Evolutionary conservation across 306 rosid genomes (phyloP), one percentile per base, ranked within the genome.

Genomic region (Pyrus pyrifolia): DNA sequence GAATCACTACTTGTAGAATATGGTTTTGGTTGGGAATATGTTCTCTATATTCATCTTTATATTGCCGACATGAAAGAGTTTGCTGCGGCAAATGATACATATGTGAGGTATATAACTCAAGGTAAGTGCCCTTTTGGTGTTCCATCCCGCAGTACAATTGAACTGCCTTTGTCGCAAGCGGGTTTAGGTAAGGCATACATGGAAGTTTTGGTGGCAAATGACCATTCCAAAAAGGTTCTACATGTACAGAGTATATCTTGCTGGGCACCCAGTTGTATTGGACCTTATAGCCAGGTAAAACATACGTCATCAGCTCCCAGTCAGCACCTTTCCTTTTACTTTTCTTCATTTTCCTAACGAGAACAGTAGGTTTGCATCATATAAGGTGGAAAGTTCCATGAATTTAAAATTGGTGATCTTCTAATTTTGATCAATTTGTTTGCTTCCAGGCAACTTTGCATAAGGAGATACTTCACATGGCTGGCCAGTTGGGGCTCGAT

Each of bases 191-290:
- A 79, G 45, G 96, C 93, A 25, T 92, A 89, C 72, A 44, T 94
- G 45, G 98, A 94, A 85, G 95, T 94, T 85, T 81, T 92, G 60
- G 96, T 88, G 83, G 83, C 96, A 69, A 86, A 82, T 76, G 87
- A 86, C 82, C 87, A 81, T 69, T 78, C 84, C 49, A 92, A 94
- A 86, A 92, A 77, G 83, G 98, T 94, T 86, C 92, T 94, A 73
- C 98, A 94, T 78, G 98, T 94, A 65, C 98, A 94, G 71, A 92
- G 98, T 79, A 90, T 94, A 70, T 94, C 98, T 42, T 80, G 86
- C 61, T 94, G 98, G 98, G 98, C 98, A 51, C 98, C 98, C 75
- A 94, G 98, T 90, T 90, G 96, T 89, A 94, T 94, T 86, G 98
- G 98, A 83, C 98, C 98, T 52, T 94, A 94, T 87, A 94, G 97